Evolutionary conservation across 495 filamentous ascomycete species (phyloP).

Genomic region (Penicillium chermesinum): DNA sequence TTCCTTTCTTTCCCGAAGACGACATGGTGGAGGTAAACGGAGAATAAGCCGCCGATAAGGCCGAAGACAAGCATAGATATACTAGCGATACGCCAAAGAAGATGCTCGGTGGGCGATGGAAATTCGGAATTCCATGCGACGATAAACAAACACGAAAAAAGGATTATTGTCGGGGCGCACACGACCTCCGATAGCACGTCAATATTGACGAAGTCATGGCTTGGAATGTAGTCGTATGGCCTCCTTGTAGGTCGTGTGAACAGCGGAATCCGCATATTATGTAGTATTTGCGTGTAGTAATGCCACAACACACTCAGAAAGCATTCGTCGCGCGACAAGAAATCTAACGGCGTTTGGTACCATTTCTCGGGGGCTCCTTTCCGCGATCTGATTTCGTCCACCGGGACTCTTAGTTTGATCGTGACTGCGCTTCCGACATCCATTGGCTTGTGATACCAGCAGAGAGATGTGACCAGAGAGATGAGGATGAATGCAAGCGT

Average conservation of each 20-base stretch:
- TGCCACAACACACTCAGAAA: slow-evolving; percentile 14
- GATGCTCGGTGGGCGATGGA: slow-evolving; percentile 14
- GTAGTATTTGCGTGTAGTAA: slow-evolving; percentile 17
- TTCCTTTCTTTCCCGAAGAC: too few relatives aligned
- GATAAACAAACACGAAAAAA: slow-evolving; percentile 24
- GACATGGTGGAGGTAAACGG: too few relatives aligned
- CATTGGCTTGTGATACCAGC: slow-evolving; percentile 42
- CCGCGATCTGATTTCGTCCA: neutral
- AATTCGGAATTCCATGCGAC: slow-evolving; percentile 28
- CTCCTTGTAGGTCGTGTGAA: slow-evolving; percentile 6
- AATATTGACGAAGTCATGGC: slow-evolving; percentile 6
- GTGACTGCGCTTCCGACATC: slow-evolving; percentile 25
- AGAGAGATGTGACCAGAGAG: slow-evolving; percentile 31
- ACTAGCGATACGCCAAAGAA: slow-evolving; percentile 25
- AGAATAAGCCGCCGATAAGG: slow-evolving; percentile 2
- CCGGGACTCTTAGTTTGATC: neutral
- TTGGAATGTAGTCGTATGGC: slow-evolving; percentile 19
- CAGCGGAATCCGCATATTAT: slow-evolving; percentile 12
- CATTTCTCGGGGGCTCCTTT: slow-evolving; percentile 1
- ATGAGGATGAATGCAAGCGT: slow-evolving; percentile 37
- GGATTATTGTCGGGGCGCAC: slow-evolving; percentile 5
- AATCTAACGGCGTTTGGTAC: slow-evolving; percentile 21
- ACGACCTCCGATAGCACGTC: slow-evolving; percentile 11
- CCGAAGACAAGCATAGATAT: slow-evolving; percentile 14
- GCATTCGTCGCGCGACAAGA: slow-evolving; percentile 18